Conservation (phyloP, 1,284 basidiomycete genomes). For the Sphaerobolus stellatus region DNA sequence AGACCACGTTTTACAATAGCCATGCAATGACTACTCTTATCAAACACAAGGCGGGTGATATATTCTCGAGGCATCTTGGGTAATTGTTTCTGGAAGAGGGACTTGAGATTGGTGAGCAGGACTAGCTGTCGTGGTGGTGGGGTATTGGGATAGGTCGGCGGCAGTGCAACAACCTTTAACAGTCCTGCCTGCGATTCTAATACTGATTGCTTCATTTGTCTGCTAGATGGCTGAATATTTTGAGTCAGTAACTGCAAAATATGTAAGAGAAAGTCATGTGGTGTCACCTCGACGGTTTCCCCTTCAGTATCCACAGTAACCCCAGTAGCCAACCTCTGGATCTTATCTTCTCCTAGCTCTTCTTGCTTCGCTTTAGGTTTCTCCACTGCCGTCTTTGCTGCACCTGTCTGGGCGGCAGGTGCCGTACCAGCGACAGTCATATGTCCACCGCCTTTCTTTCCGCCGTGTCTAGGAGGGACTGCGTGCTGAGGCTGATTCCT, state of each 20-base stretch:
- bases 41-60: slow-evolving; percentile 94
- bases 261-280: neutral
- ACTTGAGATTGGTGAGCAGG: slow-evolving; percentile 92
- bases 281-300: slow-evolving; percentile 14
- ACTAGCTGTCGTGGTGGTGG: slow-evolving; percentile 66
- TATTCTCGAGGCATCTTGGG: slow-evolving; percentile 99
- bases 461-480: slow-evolving; percentile 33
- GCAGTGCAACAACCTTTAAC: slow-evolving; percentile 84
- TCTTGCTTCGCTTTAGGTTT: slow-evolving; percentile 67
- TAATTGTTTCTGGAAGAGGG: slow-evolving; percentile 95
- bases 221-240: slow-evolving; percentile 22
- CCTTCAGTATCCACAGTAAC: slow-evolving; percentile 70
- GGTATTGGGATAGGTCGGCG: slow-evolving; percentile 66
- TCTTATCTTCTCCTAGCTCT: slow-evolving; percentile 73
- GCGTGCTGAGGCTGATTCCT: neutral
- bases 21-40: slow-evolving; percentile 86
- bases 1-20: slow-evolving; percentile 95
- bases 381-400: neutral
- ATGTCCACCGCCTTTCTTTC: slow-evolving; percentile 51
- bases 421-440: slow-evolving; percentile 58
- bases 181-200: slow-evolving; percentile 82
- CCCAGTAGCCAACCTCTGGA: slow-evolving; percentile 74
- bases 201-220: slow-evolving; percentile 75
- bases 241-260: neutral
- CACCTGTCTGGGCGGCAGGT: slow-evolving; percentile 26